Conservation (phyloP, 768 basidiomycete species). For the Suillus clintonianus region DNA sequence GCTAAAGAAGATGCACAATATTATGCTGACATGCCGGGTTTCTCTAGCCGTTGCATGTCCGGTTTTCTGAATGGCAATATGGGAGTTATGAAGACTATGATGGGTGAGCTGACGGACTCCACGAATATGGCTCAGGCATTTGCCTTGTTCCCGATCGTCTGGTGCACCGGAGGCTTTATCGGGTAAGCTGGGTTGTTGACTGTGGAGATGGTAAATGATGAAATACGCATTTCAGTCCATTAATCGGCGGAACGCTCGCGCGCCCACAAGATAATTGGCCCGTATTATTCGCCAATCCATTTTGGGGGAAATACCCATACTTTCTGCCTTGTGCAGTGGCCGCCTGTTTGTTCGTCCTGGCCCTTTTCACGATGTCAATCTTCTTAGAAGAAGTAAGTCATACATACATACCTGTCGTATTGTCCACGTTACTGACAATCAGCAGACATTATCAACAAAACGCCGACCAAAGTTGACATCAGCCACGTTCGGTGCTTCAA, state of each 20-base stretch:
- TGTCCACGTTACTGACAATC: no score
- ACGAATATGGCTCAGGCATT: conserved; percentile 37
- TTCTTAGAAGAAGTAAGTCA: conserved; percentile 34
- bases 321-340: conserved; percentile 38
- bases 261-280: conserved; percentile 60
- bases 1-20: not conserved
- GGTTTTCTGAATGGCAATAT: conserved; percentile 40
- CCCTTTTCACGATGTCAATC: conserved; percentile 16
- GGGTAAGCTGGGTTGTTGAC: conserved; percentile 26
- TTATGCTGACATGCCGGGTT: not conserved
- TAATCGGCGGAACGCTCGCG: conserved; percentile 58
- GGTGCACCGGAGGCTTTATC: conserved; percentile 31
- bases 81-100: conserved; percentile 69
- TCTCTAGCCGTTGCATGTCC: conserved; percentile 33
- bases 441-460: not conserved
- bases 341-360: conserved; percentile 12
- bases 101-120: conserved; percentile 58
- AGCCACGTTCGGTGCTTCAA: not conserved
- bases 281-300: conserved; percentile 40
- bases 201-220: not conserved
- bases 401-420: no score
- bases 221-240: conserved; percentile 48
- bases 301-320: conserved; percentile 38
- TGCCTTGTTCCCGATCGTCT: conserved; percentile 29
- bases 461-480: not conserved